Base-by-base conservation (phyloP, 2,329 filamentous ascomycete species). In the Ascosphaera acerosa region DNA sequence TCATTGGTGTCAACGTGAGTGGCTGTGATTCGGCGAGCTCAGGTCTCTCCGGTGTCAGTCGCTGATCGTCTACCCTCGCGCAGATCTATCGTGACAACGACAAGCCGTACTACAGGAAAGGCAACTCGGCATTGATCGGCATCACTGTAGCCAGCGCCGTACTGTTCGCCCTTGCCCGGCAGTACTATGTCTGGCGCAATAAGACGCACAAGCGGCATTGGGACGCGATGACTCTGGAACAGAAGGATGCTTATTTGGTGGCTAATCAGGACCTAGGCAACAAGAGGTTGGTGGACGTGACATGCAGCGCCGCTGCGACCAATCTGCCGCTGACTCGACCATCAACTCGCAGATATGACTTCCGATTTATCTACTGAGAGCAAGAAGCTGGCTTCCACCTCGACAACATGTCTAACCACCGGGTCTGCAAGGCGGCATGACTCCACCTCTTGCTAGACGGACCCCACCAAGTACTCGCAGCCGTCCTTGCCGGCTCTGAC, bases 401-500 rank as follows among this genome's bases (percentile, higher is more conserved):
- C 29, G 22, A 23, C 39, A 7, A 9, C 10, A 18, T 15, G 29
- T n/a, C 7, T 9, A 31, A 7, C 25, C 25, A 6, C 7, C 16
- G 7, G 7, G 14, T 7, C 16, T 29, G 27, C 27, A 29, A 10
- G 14, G 16, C 18, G 17, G n/a, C n/a, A 19, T 31, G 12, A 31
- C 22, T 15, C 23, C 15, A 14, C 17, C 20, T 18, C 12, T 26
- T 16, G 10, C 6, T 35, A 4, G 33, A 22, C 64, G 41, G 68
- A 62, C 15, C 64, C 64, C 44, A 69, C 66, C 16, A 68, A 62
- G 52, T 66, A 67, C 36, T 64, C 64, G 45, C 65, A 70, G 2
- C 66, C 66, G 25, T 60, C 51, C 5, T 47, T 38, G 1, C 66
- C 65, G 38, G 70, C 61, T 64, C 65, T 70, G 2, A 70, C 65